Evolutionary conservation across 225 moss, liverwort and hornwort genomes (phyloP).

Genomic region (Pseudoscleropodium purum): DNA sequence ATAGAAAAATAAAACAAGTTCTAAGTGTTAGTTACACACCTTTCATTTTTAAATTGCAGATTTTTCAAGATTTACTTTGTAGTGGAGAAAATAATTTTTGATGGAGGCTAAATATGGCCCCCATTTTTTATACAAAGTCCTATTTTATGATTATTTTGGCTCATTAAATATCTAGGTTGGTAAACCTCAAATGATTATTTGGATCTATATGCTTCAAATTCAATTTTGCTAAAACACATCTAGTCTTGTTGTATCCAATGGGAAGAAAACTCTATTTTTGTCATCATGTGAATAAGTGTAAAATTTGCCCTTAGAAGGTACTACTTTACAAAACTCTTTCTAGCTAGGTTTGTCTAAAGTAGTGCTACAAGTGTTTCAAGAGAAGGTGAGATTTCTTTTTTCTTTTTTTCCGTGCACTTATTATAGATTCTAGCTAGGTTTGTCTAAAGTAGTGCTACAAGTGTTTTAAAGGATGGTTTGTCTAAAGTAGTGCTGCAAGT

Average conservation of each 20-base stretch:
- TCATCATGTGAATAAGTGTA: neutral
- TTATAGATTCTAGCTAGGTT: no score
- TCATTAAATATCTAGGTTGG: accelerated
- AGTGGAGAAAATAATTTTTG: no score
- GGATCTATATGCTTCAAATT: neutral
- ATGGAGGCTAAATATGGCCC: no score
- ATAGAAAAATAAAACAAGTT: no score
- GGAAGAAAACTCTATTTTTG: neutral
- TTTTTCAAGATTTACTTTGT: no score
- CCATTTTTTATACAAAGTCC: neutral
- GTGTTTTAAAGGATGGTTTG: no score
- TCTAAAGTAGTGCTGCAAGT: neutral
- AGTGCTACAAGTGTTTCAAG: no score
- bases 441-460: no score
- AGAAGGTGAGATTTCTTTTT: no score
- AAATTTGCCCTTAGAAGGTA: neutral
- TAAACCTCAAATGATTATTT: neutral
- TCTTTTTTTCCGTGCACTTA: no score
- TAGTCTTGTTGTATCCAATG: neutral
- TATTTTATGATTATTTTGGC: neutral
- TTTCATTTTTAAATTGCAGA: no score
- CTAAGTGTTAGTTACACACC: no score
- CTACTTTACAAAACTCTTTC: neutral
- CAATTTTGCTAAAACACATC: neutral
- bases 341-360: neutral